A percentile compares a stretch with the other conserved stretches of the same genome.
phyloP scores from a whole-genome alignment of 495 filamentous ascomycete genomes.

The Aspergillus coremiiformis region DNA sequence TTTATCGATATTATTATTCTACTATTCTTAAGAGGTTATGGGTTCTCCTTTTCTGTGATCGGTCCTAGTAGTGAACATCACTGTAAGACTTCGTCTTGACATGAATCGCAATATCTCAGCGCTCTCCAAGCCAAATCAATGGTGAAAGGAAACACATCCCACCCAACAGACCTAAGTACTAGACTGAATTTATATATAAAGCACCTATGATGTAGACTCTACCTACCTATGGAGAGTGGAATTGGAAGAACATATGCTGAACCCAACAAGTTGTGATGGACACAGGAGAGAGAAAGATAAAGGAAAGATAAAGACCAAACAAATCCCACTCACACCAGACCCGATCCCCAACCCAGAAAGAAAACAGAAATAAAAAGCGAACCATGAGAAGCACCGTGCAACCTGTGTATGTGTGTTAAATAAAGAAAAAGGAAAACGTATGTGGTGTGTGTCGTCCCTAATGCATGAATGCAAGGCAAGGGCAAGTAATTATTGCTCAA shows the following conservation, averaged over 20 bases:
- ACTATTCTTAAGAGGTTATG: not conserved
- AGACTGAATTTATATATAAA: not conserved
- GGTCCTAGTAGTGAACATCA: not conserved
- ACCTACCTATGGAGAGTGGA: not conserved
- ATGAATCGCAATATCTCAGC: not conserved
- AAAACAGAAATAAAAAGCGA: not conserved
- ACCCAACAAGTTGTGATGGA: not conserved
- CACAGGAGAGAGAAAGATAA: not conserved
- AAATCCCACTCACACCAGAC: not conserved
- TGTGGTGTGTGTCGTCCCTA: conserved; percentile 3
- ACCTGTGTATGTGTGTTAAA: not conserved
- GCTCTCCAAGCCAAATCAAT: not conserved
- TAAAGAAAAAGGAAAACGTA: conserved; percentile 2
- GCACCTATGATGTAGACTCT: not conserved
- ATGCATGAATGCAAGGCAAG: conserved; percentile 6
- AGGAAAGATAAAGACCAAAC: not conserved
- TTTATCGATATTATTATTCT: not conserved
- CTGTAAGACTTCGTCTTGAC: not conserved
- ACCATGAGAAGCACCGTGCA: not conserved
- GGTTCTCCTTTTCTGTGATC: not conserved
- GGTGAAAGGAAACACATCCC: not conserved
- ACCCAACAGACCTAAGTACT: not conserved
- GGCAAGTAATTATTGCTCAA: conserved; percentile 8
- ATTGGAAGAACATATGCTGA: not conserved
- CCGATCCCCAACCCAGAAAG: not conserved